Base-by-base conservation (phyloP, 1,284 basidiomycete species). In the Veloboletus limbatus region DNA sequence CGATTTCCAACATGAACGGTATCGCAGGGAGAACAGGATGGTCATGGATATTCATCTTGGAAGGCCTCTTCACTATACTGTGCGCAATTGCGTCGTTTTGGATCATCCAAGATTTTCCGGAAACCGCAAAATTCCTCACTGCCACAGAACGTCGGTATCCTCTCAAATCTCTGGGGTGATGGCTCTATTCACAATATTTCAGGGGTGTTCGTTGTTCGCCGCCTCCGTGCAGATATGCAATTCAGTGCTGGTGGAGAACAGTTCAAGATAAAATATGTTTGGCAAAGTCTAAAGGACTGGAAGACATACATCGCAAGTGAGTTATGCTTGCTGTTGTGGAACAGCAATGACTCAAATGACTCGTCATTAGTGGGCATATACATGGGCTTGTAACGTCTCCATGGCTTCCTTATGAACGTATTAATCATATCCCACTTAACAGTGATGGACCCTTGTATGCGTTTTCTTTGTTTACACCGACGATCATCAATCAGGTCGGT, bases 41-140 rank as follows among this genome's bases (percentile, higher is more conserved):
- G 57, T 59, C 56, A 13, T 61, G 82, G 82, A 85, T 88, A 45
- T 86, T 88, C 65, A 88, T 90, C 49, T 68, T 91, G 4, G 87
- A 90, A 65, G 88, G 87, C 9, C 68, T 89, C 30, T 71, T 78
- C 34, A 91, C 88, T 0, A 70, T 88, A 25, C 18, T 79, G 8
- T 69, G 74, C 35, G 79, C 75, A 1, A 40, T 70, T 10, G 64
- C 63, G 1, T 76, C 78, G 8, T 81, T 77, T 70, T 81, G 72
- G 67, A 68, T 81, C 52, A 68, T 81, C 28, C 68, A 74, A 45
- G 80, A 83, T 62, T 81, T 81, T 58, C 80, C 81, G 0, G 78
- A 78, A 46, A 77, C 71, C 0, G 79, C 81, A n/a, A 74, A 68
- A 52, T 80, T 80, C 61, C 66, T 84, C 24, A 74, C 60, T 14